Conservation (phyloP, 2,329 filamentous ascomycete genomes). For the Colletotrichum brevisporum region DNA sequence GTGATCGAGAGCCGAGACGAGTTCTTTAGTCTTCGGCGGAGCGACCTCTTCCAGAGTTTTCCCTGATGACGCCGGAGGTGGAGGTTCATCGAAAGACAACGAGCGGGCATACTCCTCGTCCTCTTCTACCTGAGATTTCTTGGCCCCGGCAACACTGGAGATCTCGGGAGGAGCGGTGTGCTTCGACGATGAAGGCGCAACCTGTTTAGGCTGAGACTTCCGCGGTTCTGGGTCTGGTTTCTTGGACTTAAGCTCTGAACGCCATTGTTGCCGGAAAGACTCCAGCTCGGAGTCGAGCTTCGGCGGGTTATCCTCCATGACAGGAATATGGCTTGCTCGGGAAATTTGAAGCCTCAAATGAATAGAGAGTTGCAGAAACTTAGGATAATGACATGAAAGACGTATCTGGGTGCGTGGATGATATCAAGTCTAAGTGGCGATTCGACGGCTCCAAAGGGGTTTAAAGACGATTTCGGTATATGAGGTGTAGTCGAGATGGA, state of each 20-base stretch:
- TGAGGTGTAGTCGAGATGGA: slow-evolving; percentile 32
- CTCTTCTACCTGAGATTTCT: slow-evolving; percentile 46
- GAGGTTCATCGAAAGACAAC: slow-evolving; percentile 51
- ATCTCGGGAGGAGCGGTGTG: slow-evolving; percentile 43
- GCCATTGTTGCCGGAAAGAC: slow-evolving; percentile 88
- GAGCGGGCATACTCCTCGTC: slow-evolving; percentile 54
- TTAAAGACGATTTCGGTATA: neutral
- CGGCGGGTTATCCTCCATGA: slow-evolving; percentile 39
- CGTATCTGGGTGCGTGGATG: no score
- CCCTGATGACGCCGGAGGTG: slow-evolving; percentile 3
- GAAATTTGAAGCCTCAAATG: neutral
- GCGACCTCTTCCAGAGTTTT: slow-evolving; percentile 35
- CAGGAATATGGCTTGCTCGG: neutral
- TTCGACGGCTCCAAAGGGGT: neutral
- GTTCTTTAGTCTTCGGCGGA: slow-evolving; percentile 58
- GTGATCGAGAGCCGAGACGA: slow-evolving; percentile 87
- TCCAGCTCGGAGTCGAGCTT: slow-evolving; percentile 80
- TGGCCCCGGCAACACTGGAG: slow-evolving; percentile 25
- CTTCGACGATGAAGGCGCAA: slow-evolving; percentile 47
- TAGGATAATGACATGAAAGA: slow-evolving; percentile 20
- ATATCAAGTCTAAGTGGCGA: neutral
- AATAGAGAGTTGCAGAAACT: neutral
- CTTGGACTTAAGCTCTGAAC: slow-evolving; percentile 77
- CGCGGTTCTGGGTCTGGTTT: slow-evolving; percentile 42
- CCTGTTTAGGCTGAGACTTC: slow-evolving; percentile 31